Percentiles rank a stretch among this genome's conserved stretches.
These are phyloP conservation scores for Apiosordaria backusii DNA, from an alignment of 495 filamentous ascomycete genomes.

Conservation along the genomic window DNA sequence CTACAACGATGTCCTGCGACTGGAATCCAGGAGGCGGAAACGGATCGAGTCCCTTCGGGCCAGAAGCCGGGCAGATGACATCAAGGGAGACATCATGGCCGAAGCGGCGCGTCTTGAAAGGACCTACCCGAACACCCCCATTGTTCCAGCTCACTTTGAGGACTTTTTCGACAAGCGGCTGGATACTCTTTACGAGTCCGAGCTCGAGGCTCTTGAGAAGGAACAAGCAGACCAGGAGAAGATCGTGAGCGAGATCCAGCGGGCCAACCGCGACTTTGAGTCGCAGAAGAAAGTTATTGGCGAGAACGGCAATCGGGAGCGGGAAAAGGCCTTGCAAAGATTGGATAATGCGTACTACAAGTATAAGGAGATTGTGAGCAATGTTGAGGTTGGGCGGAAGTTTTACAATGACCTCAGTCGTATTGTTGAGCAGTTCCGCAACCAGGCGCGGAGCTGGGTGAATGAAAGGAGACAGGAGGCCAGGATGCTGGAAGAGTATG, in stretches of 20 bases:
- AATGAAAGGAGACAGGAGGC: conserved; percentile 79
- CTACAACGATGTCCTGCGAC: conserved; percentile 75
- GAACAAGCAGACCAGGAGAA: conserved; percentile 77
- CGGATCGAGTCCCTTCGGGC: conserved; percentile 71
- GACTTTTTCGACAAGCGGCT: conserved; percentile 82
- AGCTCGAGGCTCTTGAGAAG: conserved; percentile 62
- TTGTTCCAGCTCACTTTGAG: conserved; percentile 85
- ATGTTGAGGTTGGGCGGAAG: conserved; percentile 83
- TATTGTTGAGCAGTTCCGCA: conserved; percentile 69
- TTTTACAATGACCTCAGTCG: conserved; percentile 95
- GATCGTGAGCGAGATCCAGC: conserved; percentile 59
- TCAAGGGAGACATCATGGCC: conserved; percentile 73
- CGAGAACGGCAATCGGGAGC: conserved; percentile 68
- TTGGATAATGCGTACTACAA: conserved; percentile 91
- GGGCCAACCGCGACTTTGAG: conserved; percentile 76
- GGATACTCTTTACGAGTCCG: conserved; percentile 67
- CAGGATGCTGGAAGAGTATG: conserved; percentile 67
- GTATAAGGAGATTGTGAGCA: conserved; percentile 89
- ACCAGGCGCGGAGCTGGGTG: conserved; percentile 73
- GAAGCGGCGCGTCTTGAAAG: conserved; percentile 85
- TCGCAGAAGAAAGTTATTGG: conserved; percentile 60
- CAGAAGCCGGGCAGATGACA: conserved; percentile 83
- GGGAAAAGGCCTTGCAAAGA: conserved; percentile 81
- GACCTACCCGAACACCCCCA: conserved; percentile 74
- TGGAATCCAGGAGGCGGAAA: conserved; percentile 72